Percentiles rank a stretch among this genome's conserved stretches.
These are phyloP conservation scores for Cucurbita maxima DNA, from an alignment of 306 rosid genomes.

Conservation along the genomic window DNA sequence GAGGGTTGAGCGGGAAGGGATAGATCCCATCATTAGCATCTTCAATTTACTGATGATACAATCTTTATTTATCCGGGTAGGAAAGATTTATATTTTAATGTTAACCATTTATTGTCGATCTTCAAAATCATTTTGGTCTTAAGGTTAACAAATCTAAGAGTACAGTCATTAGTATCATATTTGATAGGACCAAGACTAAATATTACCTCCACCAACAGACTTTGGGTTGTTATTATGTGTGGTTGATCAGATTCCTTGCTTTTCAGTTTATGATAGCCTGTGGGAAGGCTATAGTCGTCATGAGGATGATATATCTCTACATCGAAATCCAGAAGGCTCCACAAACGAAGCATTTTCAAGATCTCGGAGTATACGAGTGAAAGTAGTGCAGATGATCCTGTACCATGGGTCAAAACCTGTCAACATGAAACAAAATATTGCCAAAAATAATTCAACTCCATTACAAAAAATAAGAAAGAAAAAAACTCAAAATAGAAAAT, in stretches of 20 bases:
- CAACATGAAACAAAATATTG: constrained; percentile 8
- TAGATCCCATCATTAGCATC: too few species aligned
- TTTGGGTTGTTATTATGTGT: constrained; percentile 71
- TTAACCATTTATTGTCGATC: not conserved
- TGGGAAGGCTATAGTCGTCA: constrained; percentile 52
- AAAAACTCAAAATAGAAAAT: constrained; percentile 2
- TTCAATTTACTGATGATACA: not conserved
- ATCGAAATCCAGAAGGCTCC: constrained; percentile 90
- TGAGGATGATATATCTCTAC: constrained; percentile 79
- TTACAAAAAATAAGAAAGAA: not conserved
- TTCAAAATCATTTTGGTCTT: not conserved
- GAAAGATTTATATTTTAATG: not conserved
- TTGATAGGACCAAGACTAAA: not conserved
- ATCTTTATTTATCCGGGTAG: not conserved
- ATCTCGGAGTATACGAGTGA: constrained; percentile 74
- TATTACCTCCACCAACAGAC: constrained; percentile 58
- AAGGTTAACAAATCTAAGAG: not conserved
- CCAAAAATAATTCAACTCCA: not conserved
- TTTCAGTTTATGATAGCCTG: constrained; percentile 69
- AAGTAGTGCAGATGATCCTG: constrained; percentile 67
- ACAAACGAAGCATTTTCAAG: constrained; percentile 77
- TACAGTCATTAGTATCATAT: not conserved
- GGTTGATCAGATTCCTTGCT: constrained; percentile 82
- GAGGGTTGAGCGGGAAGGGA: too few species aligned
- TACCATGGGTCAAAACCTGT: constrained; percentile 81